These are phyloP conservation scores for Casaregolazyma suthepensis DNA, from an alignment of 1,139 yeast genomes.

Conservation along the genomic window DNA sequence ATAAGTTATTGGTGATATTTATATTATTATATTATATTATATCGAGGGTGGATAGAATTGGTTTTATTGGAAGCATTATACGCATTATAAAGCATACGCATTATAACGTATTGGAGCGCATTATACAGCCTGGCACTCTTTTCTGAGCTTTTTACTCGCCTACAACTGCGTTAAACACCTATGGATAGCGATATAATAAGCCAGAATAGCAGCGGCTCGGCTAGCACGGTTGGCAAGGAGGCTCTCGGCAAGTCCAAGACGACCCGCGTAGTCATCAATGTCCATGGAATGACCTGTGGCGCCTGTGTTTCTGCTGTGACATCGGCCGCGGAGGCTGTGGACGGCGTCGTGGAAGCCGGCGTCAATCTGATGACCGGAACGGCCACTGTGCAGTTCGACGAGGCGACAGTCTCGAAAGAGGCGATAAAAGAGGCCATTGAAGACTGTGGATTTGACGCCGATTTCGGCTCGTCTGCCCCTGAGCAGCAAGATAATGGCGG, in stretches of 20 bases:
- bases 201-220: not conserved
- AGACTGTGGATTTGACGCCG: slow-evolving; percentile 70
- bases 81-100: too few species aligned
- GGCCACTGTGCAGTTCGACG: slow-evolving; percentile 50
- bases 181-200: not conserved
- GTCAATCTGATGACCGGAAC: slow-evolving; percentile 74
- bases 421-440: slow-evolving; percentile 49
- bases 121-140: too few species aligned
- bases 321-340: slow-evolving; percentile 41
- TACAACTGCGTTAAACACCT: too few species aligned
- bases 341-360: slow-evolving; percentile 47
- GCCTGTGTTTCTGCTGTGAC: slow-evolving; percentile 68
- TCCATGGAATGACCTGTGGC: slow-evolving; percentile 81
- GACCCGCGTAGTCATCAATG: slow-evolving; percentile 10
- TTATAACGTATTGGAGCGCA: too few species aligned
- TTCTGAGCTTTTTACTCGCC: too few species aligned
- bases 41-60: too few species aligned
- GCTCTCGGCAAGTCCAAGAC: not conserved
- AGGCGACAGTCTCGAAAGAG: slow-evolving; percentile 30
- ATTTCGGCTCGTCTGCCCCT: slow-evolving; percentile 19
- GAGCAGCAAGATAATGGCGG: not conserved
- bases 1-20: too few species aligned
- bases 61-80: too few species aligned
- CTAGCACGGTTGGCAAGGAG: not conserved
- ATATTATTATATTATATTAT: too few species aligned